Percentiles rank a stretch among this genome's conserved stretches.
Evolutionary conservation across 352 stramenopile genomes (phyloP).

Genomic region (Thraustochytrium sp.): DNA sequence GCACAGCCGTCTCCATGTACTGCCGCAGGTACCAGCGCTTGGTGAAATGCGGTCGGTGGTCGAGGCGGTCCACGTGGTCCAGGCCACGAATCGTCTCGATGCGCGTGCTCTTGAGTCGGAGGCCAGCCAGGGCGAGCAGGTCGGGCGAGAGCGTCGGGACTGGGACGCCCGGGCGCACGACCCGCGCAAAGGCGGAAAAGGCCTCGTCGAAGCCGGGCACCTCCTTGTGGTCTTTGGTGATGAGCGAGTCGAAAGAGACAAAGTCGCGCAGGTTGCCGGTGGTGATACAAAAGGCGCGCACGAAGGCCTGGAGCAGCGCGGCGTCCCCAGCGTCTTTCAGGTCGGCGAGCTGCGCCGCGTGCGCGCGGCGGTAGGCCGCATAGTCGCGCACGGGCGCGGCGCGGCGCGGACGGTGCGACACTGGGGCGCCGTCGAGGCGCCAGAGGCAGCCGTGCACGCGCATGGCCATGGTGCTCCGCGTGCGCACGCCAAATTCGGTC

Average conservation of each 20-base stretch:
- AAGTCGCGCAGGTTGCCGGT: slow-evolving; percentile 17
- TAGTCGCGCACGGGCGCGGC: not conserved
- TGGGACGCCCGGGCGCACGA: too few species aligned
- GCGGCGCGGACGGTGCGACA: not conserved
- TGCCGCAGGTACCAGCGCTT: not conserved
- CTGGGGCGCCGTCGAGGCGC: not conserved
- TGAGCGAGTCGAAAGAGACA: slow-evolving; percentile 16
- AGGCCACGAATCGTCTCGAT: not conserved
- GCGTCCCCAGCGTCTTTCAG: not conserved
- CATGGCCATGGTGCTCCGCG: not conserved
- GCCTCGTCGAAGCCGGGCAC: not conserved
- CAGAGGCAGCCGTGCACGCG: not conserved
- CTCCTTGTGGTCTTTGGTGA: not conserved
- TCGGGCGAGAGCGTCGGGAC: not conserved
- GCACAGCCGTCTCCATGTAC: not conserved
- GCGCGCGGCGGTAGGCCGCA: not conserved
- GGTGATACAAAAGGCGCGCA: not conserved
- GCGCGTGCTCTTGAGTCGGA: not conserved
- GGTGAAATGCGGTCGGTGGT: not conserved
- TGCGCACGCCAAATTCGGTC: not conserved
- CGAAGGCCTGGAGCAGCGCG: not conserved
- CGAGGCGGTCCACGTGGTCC: not conserved
- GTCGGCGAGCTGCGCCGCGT: not conserved
- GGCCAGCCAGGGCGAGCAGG: not conserved
- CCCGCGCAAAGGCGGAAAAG: not conserved